Conservation (phyloP, 164 flowering plant species). For the Chloranthus sessilifolius region DNA sequence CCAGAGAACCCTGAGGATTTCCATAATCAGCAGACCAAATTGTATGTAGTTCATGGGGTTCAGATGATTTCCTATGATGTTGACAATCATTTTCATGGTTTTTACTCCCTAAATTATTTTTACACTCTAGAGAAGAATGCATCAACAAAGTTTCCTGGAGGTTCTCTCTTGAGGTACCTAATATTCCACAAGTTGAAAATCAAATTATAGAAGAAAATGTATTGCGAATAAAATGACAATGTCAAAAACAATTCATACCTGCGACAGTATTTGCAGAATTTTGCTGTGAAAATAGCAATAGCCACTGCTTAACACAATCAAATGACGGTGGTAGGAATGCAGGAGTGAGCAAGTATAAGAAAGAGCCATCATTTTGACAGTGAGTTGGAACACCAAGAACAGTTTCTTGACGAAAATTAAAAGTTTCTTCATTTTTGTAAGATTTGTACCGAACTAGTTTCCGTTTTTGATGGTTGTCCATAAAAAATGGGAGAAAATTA, state of each 20-base stretch:
- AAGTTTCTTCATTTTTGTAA: constrained; percentile 8
- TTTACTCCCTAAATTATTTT: constrained; percentile 4
- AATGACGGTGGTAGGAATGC: constrained; percentile 63
- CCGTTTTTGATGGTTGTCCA: constrained; percentile 16
- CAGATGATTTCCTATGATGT: constrained; percentile 3
- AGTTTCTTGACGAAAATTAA: constrained; percentile 22
- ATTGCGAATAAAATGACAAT: not conserved
- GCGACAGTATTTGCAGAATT: constrained; percentile 10
- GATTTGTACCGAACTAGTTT: constrained; percentile 12
- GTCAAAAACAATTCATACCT: constrained; percentile 24
- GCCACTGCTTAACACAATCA: constrained; percentile 56
- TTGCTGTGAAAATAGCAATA: constrained; percentile 15
- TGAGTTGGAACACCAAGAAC: constrained; percentile 51
- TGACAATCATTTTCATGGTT: not conserved
- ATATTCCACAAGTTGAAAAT: constrained; percentile 10
- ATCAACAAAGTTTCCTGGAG: constrained; percentile 6
- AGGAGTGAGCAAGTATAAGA: constrained; percentile 65
- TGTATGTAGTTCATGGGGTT: constrained; percentile 10
- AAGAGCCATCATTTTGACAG: constrained; percentile 75
- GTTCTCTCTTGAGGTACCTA: constrained; percentile 21
- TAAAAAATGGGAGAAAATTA: constrained; percentile 38
- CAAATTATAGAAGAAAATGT: constrained; percentile 7
- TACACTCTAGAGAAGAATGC: constrained; percentile 18
- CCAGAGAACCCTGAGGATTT: constrained; percentile 20
- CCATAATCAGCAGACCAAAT: constrained; percentile 12